Base-by-base conservation (phyloP, 192 early-diverging fungal species). In the Backusella psychrophila region DNA sequence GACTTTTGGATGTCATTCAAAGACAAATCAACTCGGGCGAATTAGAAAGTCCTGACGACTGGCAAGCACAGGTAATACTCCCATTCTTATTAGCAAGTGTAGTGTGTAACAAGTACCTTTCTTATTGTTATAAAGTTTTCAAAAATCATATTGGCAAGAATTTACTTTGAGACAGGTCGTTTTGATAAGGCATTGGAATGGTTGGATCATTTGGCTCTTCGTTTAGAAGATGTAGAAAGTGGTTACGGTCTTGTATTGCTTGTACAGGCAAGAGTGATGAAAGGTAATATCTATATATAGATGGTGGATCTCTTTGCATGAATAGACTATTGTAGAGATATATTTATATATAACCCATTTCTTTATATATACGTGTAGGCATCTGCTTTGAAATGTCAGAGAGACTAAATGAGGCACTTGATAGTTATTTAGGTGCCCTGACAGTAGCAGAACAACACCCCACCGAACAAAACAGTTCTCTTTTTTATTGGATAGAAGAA, bases 161-260 rank as follows among this genome's bases (percentile, higher is more conserved):
- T 87, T 4, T 86, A 89, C 73, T 90, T 90, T 79, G 86, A 89
- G 35, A 83, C 82, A 14, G 86, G 86, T 36, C 74, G 78, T 15
- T 85, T 86, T 69, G 83, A 75, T 3, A 79, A 85, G 72, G 85
- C 87, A 63, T 44, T 87, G 0, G 73, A 80, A 46, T 46, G 75
- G 35, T 79, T 90, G 3, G 31, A 71, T 15, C 39, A 81, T 46
- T 69, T 71, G 26, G 77, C 83, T 34, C 77, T 87, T 46, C 76
- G 80, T 4, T 79, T 83, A 39, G 73, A 77, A 34, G 75, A 78
- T 19, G 26, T 84, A 17, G 63, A 79, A 0, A 69, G 85, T 7
- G 91, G 86, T 15, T 92, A 93, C 69, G 79, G 75, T 11, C 85
- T 89, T 76, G 88, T 89, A 44, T 75, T 93, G 36, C 76, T 89